phyloP scores from a whole-genome alignment of 192 early-diverging fungal species.

The Funneliformis mosseae region DNA sequence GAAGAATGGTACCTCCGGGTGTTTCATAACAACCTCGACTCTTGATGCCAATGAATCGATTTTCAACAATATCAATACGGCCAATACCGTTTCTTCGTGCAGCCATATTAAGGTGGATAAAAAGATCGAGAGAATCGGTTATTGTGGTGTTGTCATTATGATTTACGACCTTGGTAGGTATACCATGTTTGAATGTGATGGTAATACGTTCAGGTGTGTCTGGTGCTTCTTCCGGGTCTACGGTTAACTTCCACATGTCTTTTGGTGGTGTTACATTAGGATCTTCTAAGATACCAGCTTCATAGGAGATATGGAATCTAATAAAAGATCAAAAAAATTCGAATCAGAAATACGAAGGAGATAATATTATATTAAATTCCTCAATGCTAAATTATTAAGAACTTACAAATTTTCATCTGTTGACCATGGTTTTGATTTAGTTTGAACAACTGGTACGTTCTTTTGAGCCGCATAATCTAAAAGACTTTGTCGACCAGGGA shows the following conservation, averaged over 20 bases:
- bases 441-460: constrained; percentile 93
- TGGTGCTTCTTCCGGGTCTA: constrained; percentile 96
- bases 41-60: constrained; percentile 98
- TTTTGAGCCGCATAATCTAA: constrained; percentile 90
- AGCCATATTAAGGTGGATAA: constrained; percentile 94
- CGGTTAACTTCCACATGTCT: constrained; percentile 99
- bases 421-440: constrained; percentile 96
- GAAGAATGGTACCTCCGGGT: constrained; percentile 95
- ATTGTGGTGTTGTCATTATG: constrained; percentile 65
- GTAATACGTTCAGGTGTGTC: constrained; percentile 93
- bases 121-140: constrained; percentile 75
- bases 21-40: constrained; percentile 99
- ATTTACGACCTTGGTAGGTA: constrained; percentile 90
- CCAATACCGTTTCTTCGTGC: constrained; percentile 98
- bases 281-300: constrained; percentile 93
- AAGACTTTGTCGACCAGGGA: constrained; percentile 89
- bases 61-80: constrained; percentile 99
- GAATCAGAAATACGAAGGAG: neutral
- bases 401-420: constrained; percentile 78
- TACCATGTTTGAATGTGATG: constrained; percentile 88
- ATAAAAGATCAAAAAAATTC: neutral
- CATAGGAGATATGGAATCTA: constrained; percentile 16
- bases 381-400: neutral
- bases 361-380: neutral
- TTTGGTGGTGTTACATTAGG: constrained; percentile 93